Evolutionary conservation across 2,329 filamentous ascomycete species (phyloP), one percentile per base, ranked within the genome.

Genomic region (Alternaria sp.): DNA sequence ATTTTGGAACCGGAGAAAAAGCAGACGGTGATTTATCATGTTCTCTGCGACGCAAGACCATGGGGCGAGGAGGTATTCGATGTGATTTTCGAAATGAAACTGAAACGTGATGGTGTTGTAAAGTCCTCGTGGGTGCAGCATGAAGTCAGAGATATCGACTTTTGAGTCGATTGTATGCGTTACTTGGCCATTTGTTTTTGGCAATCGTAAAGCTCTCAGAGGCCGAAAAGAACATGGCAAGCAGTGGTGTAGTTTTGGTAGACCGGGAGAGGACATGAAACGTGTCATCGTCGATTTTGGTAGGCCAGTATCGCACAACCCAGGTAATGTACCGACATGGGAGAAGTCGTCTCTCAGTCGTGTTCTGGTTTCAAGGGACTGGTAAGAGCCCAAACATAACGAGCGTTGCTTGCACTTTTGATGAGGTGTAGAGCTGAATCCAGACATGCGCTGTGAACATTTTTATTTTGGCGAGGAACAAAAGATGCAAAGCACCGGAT

Each of bases 261-360:
- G 32, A 36, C 15, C 13, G 32, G 13, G 0, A 32, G 32, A 36
- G 30, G 30, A 36, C 30, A 36, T 1, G 30, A 15, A 8, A 15
- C 8, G 1, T 15, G 5, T 32, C 30, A 0, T 4, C 0, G 30
- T 32, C 30, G 12, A 32, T 32, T 32, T 32, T 32, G 30, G 30
- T 32, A 36, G 30, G 30, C 30, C 13, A 36, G 30, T 13, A 8
- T 36, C 30, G 30, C 13, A 15, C 13, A 36, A 36, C 0, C 15
- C 30, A 36, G 0, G 30, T 15, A 0, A 36, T 0, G 30, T 36
- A 1, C 4, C 3, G 13, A 0, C 6, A 5, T 36, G 1, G 1
- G 13, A 36, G 6, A 15, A 15, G 30, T 7, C 1, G 7, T 9
- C 15, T 6, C 8, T 40, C n/a, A 10, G n/a, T 6, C 9, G n/a